A percentile compares a stretch with the other conserved stretches of the same genome.
phyloP scores from a whole-genome alignment of 2,329 filamentous ascomycete species.

The Falciphora oryzae region DNA sequence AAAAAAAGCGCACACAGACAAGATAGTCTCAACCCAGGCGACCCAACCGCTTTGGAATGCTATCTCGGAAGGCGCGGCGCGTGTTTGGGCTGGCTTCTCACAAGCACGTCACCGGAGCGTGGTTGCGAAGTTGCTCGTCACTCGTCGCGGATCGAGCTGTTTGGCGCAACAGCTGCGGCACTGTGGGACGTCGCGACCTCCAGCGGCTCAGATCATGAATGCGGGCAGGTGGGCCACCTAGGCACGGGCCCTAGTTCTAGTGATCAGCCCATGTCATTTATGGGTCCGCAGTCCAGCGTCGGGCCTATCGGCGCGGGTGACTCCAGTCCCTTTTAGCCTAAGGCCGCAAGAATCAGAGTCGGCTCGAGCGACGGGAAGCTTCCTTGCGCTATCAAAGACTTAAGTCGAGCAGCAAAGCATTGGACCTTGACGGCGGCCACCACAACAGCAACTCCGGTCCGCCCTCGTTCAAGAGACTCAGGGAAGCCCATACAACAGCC shows the following conservation, averaged over 20 bases:
- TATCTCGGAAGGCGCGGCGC: background rate
- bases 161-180: background rate
- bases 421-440: slow-evolving; percentile 9
- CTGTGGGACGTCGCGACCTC: slow-evolving; percentile 3
- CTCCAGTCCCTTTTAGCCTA: background rate
- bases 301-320: too few relatives aligned
- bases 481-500: background rate
- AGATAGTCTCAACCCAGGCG: background rate
- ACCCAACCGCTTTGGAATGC: background rate
- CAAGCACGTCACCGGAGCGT: background rate
- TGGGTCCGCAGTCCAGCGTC: too few relatives aligned
- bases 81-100: background rate
- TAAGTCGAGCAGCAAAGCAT: background rate
- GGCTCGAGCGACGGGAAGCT: background rate
- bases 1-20: background rate
- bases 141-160: background rate
- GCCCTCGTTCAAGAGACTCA: background rate
- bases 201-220: background rate
- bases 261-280: background rate
- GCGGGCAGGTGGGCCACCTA: slow-evolving; percentile 5
- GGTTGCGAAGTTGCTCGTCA: background rate
- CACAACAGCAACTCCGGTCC: slow-evolving; percentile 7
- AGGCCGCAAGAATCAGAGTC: background rate
- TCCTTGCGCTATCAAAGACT: background rate
- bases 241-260: background rate